Evolutionary conservation across 2,329 filamentous ascomycete genomes (phyloP), one percentile per base, ranked within the genome.

Genomic region (Cladosporium sp.): DNA sequence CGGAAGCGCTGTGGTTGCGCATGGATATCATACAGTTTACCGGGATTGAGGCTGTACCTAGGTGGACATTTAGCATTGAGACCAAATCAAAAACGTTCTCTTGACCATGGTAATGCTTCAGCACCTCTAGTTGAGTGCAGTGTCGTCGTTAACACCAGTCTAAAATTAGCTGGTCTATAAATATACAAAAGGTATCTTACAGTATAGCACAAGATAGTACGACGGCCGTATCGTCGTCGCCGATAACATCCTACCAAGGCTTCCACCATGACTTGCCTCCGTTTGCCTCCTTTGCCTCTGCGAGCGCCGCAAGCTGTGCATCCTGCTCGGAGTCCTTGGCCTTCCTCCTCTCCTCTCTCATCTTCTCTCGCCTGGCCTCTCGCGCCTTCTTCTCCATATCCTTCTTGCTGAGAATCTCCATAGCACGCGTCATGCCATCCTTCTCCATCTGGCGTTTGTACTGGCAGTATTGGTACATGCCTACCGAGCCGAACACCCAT

Each of bases 381-480:
- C 81, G 78, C 54, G 76, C 84, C 75, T 88, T 86, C 66, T 75
- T 74, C 77, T 91, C 88, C 4, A 84, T 82, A 74, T 91, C 88
- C 78, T 93, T 88, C 72, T 86, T 83, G 74, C 90, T 88, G 78
- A 94, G 90, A 66, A 95, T 87, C 75, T 96, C 92, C 65, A 96
- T 90, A 4, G 91, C 91, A 70, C 92, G 84, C 77, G 91, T 90
- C 88, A 99, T 94, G 68, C 92, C 90, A 68, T 89, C 87, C 72
- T 89, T 87, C 79, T 98, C 94, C 68, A 90, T 84, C 58, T 86
- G 83, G 67, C 93, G 85, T 68, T 86, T 85, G 71, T 88, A 89
- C 74, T 93, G 88, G 80, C 94, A 98, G 74, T 90, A 92, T 79
- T 97, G 92, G 79, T 93, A 95, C 60, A 90, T 89, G 34, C 85